A percentile compares a stretch with the other conserved stretches of the same genome.
These are phyloP conservation scores for Gyrodon lividus DNA, from an alignment of 768 basidiomycete genomes.

Conservation along the genomic window DNA sequence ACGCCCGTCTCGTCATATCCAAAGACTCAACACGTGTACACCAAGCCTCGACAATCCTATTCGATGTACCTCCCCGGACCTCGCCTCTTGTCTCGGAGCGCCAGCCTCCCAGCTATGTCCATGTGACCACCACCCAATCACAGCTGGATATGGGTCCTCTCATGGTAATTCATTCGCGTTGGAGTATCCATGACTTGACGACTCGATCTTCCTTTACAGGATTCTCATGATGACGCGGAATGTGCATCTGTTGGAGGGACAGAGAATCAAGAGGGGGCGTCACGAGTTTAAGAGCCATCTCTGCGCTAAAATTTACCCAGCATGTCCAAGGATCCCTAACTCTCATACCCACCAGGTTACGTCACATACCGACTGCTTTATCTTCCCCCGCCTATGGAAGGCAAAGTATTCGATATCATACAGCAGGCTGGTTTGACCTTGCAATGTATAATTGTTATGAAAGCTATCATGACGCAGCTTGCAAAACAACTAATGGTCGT, in stretches of 20 bases:
- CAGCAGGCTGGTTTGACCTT: too few relatives aligned
- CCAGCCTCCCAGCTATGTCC: background rate
- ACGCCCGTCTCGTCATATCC: background rate
- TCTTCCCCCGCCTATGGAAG: too few relatives aligned
- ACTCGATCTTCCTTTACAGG: background rate
- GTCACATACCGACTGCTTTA: too few relatives aligned
- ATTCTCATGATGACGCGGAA: background rate
- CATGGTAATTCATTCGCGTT: background rate
- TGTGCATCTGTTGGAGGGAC: background rate
- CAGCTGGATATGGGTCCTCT: background rate
- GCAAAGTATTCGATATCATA: too few relatives aligned
- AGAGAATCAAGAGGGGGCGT: too few relatives aligned
- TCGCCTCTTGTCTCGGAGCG: background rate
- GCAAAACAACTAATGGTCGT: too few relatives aligned
- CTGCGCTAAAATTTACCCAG: too few relatives aligned
- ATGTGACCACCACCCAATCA: background rate
- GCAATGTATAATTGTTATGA: too few relatives aligned
- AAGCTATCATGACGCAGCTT: too few relatives aligned
- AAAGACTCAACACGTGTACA: background rate
- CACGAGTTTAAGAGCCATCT: too few relatives aligned
- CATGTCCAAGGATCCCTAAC: too few relatives aligned
- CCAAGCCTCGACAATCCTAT: background rate
- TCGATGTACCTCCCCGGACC: background rate
- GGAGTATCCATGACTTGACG: background rate
- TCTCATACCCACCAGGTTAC: too few relatives aligned